Evolutionary conservation across 106 monocot species (phyloP), one percentile per base, ranked within the genome.

Genomic region (Alisma plantagoaquatica): DNA sequence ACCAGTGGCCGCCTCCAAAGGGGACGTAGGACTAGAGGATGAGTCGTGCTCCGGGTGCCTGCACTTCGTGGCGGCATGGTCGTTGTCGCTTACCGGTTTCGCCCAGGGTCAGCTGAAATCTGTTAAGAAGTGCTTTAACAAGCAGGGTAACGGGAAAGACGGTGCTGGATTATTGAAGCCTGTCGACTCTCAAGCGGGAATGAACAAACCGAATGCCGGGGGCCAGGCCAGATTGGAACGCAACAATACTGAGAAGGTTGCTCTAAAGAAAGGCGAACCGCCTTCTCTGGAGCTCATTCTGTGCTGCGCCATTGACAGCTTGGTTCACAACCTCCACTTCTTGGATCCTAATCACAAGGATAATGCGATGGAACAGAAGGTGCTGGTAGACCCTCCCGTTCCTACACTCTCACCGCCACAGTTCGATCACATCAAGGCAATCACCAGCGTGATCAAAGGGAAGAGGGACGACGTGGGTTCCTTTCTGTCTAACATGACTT

Each of bases 401-500:
- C 44, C 30, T 16, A 9, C 32, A 4, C 31, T 60, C 21, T 56
- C 33, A 0, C 29, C 60, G 1, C 12, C 51, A 1, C 31, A 20
- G 17, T 64, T 64, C 24, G 57, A 72, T 52, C 57, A 56, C 29
- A n/a, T 70, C 62, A 52, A 72, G 43, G 14, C 44, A 12, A 57
- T 55, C 2, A 21, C 29, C 0, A 51, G 51, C 10, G 45, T 72
- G 15, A 32, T 72, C 4, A 64, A 51, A 26, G 64, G 64, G 10
- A 57, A 32, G 43, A 57, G 43, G 20, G 56, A 30, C 6, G 54
- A 71, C 27, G 55, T 71, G 1, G 56, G 57, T 29, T 8, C 21
- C 22, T 63, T 71, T 42, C 51, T 72, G 5, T 64, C 71, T 42
- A 72, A 31, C 27, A 32, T 72, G 57, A 32, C 64, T 3, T 72